A percentile compares a stretch with the other conserved stretches of the same genome.
phyloP scores from a whole-genome alignment of 345 rosid genomes.

The Brassica nigra region DNA sequence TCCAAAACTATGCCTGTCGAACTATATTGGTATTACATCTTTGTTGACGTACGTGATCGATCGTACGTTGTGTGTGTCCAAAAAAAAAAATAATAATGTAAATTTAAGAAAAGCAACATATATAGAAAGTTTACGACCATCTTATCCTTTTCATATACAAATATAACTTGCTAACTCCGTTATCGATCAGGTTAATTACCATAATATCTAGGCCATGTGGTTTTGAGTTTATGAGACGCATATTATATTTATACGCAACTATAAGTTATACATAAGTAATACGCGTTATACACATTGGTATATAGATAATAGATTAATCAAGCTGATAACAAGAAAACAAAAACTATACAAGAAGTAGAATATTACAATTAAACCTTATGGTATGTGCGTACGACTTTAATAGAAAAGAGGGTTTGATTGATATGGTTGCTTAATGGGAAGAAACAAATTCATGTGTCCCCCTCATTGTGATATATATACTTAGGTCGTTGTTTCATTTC shows the following conservation, averaged over 20 bases:
- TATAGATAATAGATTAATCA: not conserved
- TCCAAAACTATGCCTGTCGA: not conserved
- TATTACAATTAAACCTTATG: not conserved
- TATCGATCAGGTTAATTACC: not conserved
- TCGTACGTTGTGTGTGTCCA: not conserved
- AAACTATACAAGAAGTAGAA: not conserved
- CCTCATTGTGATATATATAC: not conserved
- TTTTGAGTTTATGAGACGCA: not conserved
- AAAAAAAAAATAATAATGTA: not conserved
- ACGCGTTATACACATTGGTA: not conserved
- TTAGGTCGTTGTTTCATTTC: constrained; percentile 12
- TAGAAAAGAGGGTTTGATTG: not conserved
- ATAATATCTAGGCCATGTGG: not conserved
- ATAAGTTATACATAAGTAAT: not conserved
- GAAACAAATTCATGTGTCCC: constrained; percentile 25
- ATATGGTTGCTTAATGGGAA: constrained; percentile 32
- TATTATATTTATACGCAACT: not conserved
- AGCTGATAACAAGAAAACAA: not conserved
- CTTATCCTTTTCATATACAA: constrained; percentile 18
- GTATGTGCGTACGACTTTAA: not conserved
- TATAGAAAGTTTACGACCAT: not conserved
- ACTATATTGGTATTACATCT: not conserved
- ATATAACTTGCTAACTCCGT: not conserved
- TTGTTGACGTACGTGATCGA: constrained; percentile 2
- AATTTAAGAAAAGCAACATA: not conserved